Evolutionary conservation across 1,139 yeast genomes (phyloP).

Genomic region (Saccharomyces uvarum): DNA sequence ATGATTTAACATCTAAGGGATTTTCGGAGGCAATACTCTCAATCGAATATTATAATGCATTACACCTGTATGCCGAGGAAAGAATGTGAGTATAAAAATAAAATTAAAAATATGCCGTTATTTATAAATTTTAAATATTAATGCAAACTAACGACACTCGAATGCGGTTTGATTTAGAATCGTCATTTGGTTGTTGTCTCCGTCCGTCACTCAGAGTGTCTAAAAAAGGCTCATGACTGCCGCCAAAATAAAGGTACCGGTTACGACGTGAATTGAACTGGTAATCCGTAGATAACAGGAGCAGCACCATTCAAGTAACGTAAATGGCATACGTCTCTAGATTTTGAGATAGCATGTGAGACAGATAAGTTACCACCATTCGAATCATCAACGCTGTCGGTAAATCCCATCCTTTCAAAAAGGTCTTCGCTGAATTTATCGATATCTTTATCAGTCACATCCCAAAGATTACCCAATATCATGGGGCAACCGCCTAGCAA

Average conservation of each 20-base stretch:
- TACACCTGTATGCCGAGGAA: neutral
- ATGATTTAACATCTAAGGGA: neutral
- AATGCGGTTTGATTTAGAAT: neutral
- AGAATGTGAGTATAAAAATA: neutral
- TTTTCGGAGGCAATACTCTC: neutral
- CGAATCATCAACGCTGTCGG: conserved; percentile 17
- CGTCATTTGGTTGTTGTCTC: neutral
- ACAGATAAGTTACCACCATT: conserved; percentile 11
- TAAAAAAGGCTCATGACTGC: neutral
- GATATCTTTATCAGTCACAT: conserved; percentile 92
- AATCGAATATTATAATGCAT: neutral
- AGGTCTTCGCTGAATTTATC: conserved; percentile 63
- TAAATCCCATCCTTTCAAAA: conserved; percentile 56
- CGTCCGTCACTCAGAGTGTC: neutral
- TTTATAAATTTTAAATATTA: neutral
- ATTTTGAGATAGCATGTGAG: conserved; percentile 41
- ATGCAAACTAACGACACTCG: neutral
- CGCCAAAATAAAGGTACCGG: neutral
- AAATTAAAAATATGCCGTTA: neutral
- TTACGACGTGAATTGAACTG: conserved; percentile 33
- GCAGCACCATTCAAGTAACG: conserved; percentile 73
- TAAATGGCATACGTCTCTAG: conserved; percentile 60
- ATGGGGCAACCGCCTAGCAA: conserved; percentile 73
- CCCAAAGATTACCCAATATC: conserved; percentile 87
- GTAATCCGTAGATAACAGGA: conserved; percentile 72